These are phyloP conservation scores for Caloboletus firmus DNA, from an alignment of 1,284 basidiomycete genomes.

Conservation along the genomic window DNA sequence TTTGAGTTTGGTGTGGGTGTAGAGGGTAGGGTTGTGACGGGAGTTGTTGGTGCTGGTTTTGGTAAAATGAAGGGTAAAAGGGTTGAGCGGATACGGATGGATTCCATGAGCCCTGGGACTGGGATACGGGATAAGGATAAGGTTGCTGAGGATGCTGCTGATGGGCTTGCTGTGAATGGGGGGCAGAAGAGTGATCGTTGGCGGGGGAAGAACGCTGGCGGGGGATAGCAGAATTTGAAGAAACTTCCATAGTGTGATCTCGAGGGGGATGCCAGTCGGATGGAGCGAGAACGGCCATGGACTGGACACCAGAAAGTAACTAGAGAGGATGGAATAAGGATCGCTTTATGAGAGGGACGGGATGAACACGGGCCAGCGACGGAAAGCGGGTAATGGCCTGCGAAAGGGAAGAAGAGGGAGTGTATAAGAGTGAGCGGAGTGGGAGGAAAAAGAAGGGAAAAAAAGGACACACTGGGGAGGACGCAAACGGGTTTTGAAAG, in stretches of 20 bases:
- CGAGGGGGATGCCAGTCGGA: constrained; percentile 68
- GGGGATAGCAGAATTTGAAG: constrained; percentile 40
- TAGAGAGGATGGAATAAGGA: not conserved
- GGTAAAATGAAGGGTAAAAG: constrained; percentile 73
- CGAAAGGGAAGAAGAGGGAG: not conserved
- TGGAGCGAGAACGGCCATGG: constrained; percentile 75
- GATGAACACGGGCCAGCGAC: not conserved
- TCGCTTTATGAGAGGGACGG: constrained; percentile 11
- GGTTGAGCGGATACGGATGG: constrained; percentile 60
- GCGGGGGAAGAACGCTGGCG: constrained; percentile 58
- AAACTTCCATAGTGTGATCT: constrained; percentile 60
- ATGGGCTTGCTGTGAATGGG: constrained; percentile 35
- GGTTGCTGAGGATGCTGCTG: constrained; percentile 36
- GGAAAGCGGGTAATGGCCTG: not conserved
- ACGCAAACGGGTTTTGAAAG: not conserved
- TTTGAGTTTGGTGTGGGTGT: constrained; percentile 48
- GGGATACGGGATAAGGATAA: constrained; percentile 44
- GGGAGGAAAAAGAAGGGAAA: not conserved
- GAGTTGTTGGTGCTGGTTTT: constrained; percentile 60
- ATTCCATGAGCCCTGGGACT: constrained; percentile 61
- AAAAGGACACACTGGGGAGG: not conserved
- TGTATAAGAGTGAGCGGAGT: not conserved
- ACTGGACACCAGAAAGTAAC: constrained; percentile 22
- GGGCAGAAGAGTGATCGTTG: constrained; percentile 44
- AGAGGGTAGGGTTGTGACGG: constrained; percentile 40